These are phyloP conservation scores for Neurospora sp. DNA, from an alignment of 495 filamentous ascomycete species.

Conservation along the genomic window DNA sequence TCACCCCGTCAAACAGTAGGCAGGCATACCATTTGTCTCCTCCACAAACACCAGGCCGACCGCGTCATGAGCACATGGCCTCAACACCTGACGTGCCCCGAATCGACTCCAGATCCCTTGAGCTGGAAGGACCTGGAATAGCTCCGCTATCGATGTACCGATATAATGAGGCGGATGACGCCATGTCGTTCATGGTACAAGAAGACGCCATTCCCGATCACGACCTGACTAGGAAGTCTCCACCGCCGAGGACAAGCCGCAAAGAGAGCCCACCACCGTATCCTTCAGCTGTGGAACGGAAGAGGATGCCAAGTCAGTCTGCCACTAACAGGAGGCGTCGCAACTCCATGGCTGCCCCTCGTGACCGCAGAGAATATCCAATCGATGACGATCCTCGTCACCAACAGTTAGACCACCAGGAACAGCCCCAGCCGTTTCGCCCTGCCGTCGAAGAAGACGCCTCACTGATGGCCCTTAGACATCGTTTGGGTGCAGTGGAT, in stretches of 20 bases:
- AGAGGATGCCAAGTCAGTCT: slow-evolving; percentile 11
- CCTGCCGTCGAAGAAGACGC: not conserved
- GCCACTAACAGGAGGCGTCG: slow-evolving; percentile 9
- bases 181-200: slow-evolving; percentile 21
- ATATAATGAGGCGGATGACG: slow-evolving; percentile 9
- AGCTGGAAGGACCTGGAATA: not conserved
- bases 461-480: not conserved
- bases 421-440: not conserved
- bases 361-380: slow-evolving; percentile 16
- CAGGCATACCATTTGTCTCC: slow-evolving; percentile 6
- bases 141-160: not conserved
- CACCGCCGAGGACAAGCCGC: slow-evolving; percentile 12
- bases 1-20: slow-evolving; percentile 10
- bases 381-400: slow-evolving; percentile 7
- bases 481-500: not conserved
- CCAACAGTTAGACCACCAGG: not conserved
- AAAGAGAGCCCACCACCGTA: slow-evolving; percentile 19
- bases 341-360: slow-evolving; percentile 4
- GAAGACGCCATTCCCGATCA: slow-evolving; percentile 7
- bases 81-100: slow-evolving; percentile 8
- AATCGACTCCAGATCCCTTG: not conserved
- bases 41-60: not conserved
- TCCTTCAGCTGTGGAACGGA: slow-evolving; percentile 7
- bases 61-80: slow-evolving; percentile 8
- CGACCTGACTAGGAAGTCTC: slow-evolving; percentile 1